Base-by-base conservation (phyloP, 2,329 filamentous ascomycete genomes). In the Ceratocystis colombiana region DNA sequence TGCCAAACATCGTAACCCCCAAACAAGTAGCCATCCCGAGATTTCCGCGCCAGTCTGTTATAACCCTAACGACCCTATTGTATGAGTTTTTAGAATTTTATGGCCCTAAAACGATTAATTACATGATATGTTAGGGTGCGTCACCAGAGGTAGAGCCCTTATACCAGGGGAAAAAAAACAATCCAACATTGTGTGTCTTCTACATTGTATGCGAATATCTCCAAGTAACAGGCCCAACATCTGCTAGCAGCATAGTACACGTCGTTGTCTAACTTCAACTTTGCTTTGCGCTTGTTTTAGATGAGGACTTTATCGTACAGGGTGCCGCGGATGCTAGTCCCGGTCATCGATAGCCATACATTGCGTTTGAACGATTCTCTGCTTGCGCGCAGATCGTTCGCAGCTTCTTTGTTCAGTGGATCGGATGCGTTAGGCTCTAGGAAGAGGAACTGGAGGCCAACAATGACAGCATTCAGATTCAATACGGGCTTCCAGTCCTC, bases 401-500 rank as follows among this genome's bases (percentile, higher is more conserved):
- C 94, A 0, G 94, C 94, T 73, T 97, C 93, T 80, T 99, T 96
- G 77, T 99, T 99, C 68, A 99, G 79, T n/a, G 94, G 94, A 74
- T 99, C 94, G 62, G 89, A 92, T 8, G 94, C 91, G 74, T 99
- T 99, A 20, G 94, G 94, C 75, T 99, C 94, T 69, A 97, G 86
- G 82, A 99, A 99, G 64, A 99, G 82, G 74, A 97, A 97, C 88
- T 96, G 76, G 74, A 99, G 78, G 53, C 94, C 94, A 64, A 97
- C 91, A 71, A 99, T 94, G 50, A 97, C 91, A 17, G 94, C 92
- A 74, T 97, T 96, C 74, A 99, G 77, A 75, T 97, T 97, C 74
- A 99, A 79, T 57, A 99, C 94, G 0, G 94, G 94, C 80, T 97
- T 99, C 94, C 94, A 99, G 79, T 99, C 94, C 78, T 99, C 94